Evolutionary conservation across 768 basidiomycete species (phyloP).

Genomic region (Russula abietina): DNA sequence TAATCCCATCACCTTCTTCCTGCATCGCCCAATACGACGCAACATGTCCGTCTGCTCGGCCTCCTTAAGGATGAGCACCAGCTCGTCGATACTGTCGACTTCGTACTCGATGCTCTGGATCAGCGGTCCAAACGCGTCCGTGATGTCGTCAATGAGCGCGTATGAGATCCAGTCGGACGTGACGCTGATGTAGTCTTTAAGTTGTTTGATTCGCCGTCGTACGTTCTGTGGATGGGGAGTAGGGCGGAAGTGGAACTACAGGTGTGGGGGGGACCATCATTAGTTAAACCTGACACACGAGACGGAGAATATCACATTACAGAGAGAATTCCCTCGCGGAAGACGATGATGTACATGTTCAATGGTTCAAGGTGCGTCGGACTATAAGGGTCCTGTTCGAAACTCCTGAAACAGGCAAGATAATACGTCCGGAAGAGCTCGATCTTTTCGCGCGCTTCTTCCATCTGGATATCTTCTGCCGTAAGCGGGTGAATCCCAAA

Average conservation of each 20-base stretch:
- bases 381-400: constrained; percentile 97
- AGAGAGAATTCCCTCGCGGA: constrained; percentile 92
- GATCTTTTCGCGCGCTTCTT: constrained; percentile 99
- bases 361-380: constrained; percentile 96
- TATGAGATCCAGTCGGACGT: constrained; percentile 99
- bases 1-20: constrained; percentile 99
- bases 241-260: constrained; percentile 92
- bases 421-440: constrained; percentile 99
- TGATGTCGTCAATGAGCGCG: constrained; percentile 98
- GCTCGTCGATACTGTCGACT: constrained; percentile 97
- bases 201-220: constrained; percentile 94
- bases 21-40: constrained; percentile 90
- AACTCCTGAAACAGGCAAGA: constrained; percentile 96
- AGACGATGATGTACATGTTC: constrained; percentile 99
- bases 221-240: constrained; percentile 98
- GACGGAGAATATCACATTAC: constrained; percentile 41
- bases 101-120: constrained; percentile 99
- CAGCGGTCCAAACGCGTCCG: constrained; percentile 96
- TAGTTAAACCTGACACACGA: background rate
- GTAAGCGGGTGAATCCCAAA: constrained; percentile 97
- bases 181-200: constrained; percentile 97
- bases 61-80: constrained; percentile 93
- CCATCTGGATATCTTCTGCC: constrained; percentile 98
- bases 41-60: constrained; percentile 98
- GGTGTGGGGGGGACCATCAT: background rate